A percentile compares a stretch with the other conserved stretches of the same genome.
These are phyloP conservation scores for Suillus hirtellus DNA, from an alignment of 768 basidiomycete genomes.

Conservation along the genomic window DNA sequence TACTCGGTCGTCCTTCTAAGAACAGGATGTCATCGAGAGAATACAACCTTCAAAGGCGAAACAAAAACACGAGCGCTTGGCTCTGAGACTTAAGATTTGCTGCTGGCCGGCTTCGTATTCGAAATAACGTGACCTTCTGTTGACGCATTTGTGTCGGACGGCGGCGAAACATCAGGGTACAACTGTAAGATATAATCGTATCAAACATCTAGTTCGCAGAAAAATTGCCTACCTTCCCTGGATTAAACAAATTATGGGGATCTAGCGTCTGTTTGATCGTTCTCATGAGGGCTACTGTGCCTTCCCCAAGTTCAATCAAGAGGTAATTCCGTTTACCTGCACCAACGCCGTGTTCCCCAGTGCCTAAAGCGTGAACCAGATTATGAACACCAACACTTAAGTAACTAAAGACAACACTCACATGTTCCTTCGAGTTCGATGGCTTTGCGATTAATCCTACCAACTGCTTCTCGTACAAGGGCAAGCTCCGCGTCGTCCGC, in stretches of 20 bases:
- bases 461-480: slow-evolving; percentile 30
- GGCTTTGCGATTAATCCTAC: slow-evolving; percentile 36
- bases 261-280: slow-evolving; percentile 47
- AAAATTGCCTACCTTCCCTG: slow-evolving; percentile 39
- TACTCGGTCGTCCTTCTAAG: neutral
- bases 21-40: neutral
- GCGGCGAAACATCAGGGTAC: slow-evolving; percentile 14
- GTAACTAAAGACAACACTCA: slow-evolving; percentile 16
- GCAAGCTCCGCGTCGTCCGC: slow-evolving; percentile 37
- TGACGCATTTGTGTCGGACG: neutral
- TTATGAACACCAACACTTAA: neutral
- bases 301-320: slow-evolving; percentile 45
- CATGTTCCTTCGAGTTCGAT: slow-evolving; percentile 39
- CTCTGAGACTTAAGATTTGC: neutral
- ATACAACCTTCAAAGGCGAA: neutral
- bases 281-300: slow-evolving; percentile 53
- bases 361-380: slow-evolving; percentile 21
- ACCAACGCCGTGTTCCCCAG: slow-evolving; percentile 49
- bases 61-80: neutral
- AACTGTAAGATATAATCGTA: slow-evolving; percentile 6
- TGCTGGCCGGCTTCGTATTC: neutral
- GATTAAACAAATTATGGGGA: slow-evolving; percentile 48
- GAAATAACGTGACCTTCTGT: neutral
- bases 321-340: slow-evolving; percentile 51
- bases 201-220: neutral